These are phyloP conservation scores for Beauveria australis DNA, from an alignment of 2,329 filamentous ascomycete genomes.

Conservation along the genomic window DNA sequence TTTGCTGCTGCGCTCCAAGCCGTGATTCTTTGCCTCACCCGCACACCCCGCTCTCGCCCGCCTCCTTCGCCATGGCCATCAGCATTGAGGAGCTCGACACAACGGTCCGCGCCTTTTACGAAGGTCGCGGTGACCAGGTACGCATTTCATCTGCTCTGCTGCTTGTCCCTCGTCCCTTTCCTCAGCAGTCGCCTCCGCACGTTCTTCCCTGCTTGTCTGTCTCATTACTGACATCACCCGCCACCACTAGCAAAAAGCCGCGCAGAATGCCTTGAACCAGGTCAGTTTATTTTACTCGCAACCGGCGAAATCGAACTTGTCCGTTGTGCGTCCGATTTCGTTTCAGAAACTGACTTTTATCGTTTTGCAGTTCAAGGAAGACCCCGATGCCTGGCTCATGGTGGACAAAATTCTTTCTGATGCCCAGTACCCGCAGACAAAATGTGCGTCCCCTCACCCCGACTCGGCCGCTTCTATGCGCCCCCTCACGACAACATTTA, in stretches of 20 bases:
- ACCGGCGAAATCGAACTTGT: not conserved
- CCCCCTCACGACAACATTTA: constrained; percentile 12
- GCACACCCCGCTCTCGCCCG: constrained; percentile 23
- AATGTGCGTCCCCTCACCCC: constrained; percentile 56
- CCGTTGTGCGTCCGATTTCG: not conserved
- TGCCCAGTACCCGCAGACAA: constrained; percentile 89
- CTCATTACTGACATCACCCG: constrained; percentile 3
- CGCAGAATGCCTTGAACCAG: constrained; percentile 87
- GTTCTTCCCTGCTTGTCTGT: not conserved
- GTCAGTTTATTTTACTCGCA: constrained; percentile 40
- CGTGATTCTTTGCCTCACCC: constrained; percentile 20
- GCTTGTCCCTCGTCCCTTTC: constrained; percentile 28
- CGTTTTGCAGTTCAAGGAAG: constrained; percentile 80
- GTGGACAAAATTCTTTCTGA: constrained; percentile 95
- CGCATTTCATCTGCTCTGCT: constrained; percentile 24
- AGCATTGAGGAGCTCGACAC: constrained; percentile 91
- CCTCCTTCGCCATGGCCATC: constrained; percentile 48
- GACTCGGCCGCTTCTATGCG: constrained; percentile 4
- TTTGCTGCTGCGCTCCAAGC: constrained; percentile 13
- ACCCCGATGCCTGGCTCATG: constrained; percentile 94
- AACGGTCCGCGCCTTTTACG: constrained; percentile 94
- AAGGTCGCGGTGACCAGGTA: constrained; percentile 90
- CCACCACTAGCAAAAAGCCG: constrained; percentile 74
- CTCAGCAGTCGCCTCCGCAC: constrained; percentile 13
- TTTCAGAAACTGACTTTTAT: not conserved